phyloP scores from a whole-genome alignment of 805 yeast genomes.

The Priceomyces fermenticarens region DNA sequence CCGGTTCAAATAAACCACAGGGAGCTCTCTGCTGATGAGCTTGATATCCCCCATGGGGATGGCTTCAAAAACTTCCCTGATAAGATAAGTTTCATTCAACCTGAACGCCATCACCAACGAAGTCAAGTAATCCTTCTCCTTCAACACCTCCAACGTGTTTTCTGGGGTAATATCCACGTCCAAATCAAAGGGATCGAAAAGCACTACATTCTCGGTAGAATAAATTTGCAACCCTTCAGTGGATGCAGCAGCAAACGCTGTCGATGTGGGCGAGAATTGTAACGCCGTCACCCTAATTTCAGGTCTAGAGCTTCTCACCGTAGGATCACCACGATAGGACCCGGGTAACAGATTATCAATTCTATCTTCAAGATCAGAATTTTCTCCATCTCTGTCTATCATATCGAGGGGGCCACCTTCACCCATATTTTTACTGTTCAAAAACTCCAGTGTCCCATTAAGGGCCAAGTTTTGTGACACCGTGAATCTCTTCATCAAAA shows the following conservation, averaged over 20 bases:
- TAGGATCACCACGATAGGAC: conserved; percentile 71
- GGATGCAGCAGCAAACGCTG: conserved; percentile 90
- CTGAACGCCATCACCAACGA: conserved; percentile 93
- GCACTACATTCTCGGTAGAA: conserved; percentile 68
- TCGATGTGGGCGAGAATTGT: conserved; percentile 84
- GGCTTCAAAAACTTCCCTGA: conserved; percentile 69
- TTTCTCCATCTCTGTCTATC: conserved; percentile 82
- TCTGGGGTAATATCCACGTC: conserved; percentile 91
- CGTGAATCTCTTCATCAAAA: conserved; percentile 72
- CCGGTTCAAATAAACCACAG: conserved; percentile 70
- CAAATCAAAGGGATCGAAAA: conserved; percentile 93
- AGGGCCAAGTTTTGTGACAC: conserved; percentile 88
- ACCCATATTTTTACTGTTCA: conserved; percentile 80
- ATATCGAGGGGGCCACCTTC: conserved; percentile 74
- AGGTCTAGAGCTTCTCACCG: conserved; percentile 72
- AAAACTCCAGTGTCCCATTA: conserved; percentile 77
- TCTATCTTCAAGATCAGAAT: conserved; percentile 81
- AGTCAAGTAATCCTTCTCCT: conserved; percentile 61
- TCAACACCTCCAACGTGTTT: conserved; percentile 58
- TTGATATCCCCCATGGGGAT: conserved; percentile 70
- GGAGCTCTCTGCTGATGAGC: conserved; percentile 66
- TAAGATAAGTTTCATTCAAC: conserved; percentile 74
- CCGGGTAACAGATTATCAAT: conserved; percentile 81
- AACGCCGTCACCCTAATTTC: conserved; percentile 79
- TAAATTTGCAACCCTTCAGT: conserved; percentile 89